These are phyloP conservation scores for Amaranthus cruentus DNA, from an alignment of 148 eudicot species.

Conservation along the genomic window DNA sequence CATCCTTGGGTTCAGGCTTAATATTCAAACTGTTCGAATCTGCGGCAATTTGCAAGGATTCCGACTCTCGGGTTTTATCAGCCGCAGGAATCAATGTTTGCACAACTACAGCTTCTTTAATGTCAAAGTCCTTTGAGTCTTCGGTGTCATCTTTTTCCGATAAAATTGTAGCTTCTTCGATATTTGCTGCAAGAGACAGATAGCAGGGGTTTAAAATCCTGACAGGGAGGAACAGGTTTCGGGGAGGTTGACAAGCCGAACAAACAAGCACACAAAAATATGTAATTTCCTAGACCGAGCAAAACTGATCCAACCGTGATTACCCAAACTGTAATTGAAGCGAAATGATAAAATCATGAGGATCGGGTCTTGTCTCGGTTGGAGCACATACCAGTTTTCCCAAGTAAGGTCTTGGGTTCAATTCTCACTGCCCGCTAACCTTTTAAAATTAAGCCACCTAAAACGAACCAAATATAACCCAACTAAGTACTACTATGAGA, in stretches of 20 bases:
- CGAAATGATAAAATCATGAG: no score
- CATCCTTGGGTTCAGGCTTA: constrained; percentile 28
- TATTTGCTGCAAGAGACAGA: constrained; percentile 19
- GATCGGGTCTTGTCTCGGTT: no score
- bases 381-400: no score
- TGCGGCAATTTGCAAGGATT: constrained; percentile 21
- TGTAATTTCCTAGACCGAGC: neutral
- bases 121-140: neutral
- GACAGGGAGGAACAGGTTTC: constrained; percentile 1
- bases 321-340: no score
- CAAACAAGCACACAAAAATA: neutral
- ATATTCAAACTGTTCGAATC: constrained; percentile 29
- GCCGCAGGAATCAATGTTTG: constrained; percentile 13
- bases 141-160: neutral
- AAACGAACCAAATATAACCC: no score
- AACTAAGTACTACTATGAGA: no score
- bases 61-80: constrained; percentile 25
- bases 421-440: no score
- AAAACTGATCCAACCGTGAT: no score
- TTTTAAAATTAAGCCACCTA: no score
- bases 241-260: neutral
- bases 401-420: no score
- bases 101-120: constrained; percentile 21
- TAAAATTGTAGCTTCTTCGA: neutral
- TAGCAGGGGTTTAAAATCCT: constrained; percentile 3